A percentile compares a stretch with the other conserved stretches of the same genome.
phyloP scores from a whole-genome alignment of 2,329 filamentous ascomycete species.

The Alternaria brassicae region DNA sequence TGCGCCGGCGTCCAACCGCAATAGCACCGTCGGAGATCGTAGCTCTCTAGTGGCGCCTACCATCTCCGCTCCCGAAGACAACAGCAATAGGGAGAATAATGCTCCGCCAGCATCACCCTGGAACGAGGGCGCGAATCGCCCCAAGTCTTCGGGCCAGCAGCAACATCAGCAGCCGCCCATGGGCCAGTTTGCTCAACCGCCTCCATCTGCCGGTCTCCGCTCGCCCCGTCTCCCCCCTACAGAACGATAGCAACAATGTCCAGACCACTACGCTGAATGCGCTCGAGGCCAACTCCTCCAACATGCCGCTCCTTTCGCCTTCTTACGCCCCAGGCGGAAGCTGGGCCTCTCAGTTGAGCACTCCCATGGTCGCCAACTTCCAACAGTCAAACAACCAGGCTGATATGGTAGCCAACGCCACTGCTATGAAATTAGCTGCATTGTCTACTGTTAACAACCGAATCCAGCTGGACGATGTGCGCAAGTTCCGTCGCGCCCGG shows the following conservation, averaged over 20 bases:
- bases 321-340: conserved; percentile 79
- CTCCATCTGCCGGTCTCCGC: conserved; percentile 76
- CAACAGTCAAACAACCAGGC: conserved; percentile 72
- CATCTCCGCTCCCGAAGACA: conserved; percentile 73
- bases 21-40: conserved; percentile 82
- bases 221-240: conserved; percentile 77
- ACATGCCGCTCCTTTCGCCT: conserved; percentile 86
- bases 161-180: conserved; percentile 64
- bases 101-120: conserved; percentile 80
- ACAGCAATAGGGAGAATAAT: conserved; percentile 63
- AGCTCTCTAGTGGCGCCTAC: conserved; percentile 76
- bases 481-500: conserved; percentile 90
- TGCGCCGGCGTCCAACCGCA: conserved; percentile 87
- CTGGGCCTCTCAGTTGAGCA: conserved; percentile 99
- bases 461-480: conserved; percentile 94
- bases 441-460: conserved; percentile 98
- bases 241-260: conserved; percentile 71
- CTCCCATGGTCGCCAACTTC: conserved; percentile 91
- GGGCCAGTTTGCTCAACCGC: conserved; percentile 89
- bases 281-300: conserved; percentile 70
- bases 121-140: conserved; percentile 68
- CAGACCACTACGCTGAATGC: conserved; percentile 84
- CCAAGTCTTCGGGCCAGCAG: conserved; percentile 80
- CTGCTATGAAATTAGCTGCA: conserved; percentile 97
- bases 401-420: conserved; percentile 98